A percentile compares a stretch with the other conserved stretches of the same genome.
Conservation (phyloP, 441 rosid species). For the Syzygium syzygioides region DNA sequence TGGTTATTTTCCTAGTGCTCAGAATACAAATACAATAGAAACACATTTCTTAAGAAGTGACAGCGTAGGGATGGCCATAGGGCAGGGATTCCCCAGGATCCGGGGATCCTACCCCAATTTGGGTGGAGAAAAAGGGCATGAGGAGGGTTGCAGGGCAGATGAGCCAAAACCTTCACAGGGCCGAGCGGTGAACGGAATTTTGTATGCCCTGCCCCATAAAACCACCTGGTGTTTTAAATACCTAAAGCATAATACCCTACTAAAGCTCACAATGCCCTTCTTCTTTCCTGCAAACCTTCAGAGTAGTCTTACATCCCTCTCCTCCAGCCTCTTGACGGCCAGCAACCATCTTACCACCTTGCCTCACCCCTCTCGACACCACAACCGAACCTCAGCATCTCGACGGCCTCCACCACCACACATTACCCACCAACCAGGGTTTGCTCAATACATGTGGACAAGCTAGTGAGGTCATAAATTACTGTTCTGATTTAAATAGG, state of each 20-base stretch:
- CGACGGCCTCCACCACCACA: neutral
- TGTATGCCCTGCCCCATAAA: neutral
- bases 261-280: neutral
- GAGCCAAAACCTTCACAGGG: neutral
- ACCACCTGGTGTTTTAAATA: neutral
- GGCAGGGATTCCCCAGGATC: neutral
- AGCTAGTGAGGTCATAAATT: neutral
- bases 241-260: neutral
- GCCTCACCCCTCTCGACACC: neutral
- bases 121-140: neutral
- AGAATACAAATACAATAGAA: neutral
- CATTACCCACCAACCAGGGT: neutral
- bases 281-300: neutral
- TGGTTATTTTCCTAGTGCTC: neutral
- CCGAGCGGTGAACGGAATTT: neutral
- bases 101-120: neutral
- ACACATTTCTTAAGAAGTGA: neutral
- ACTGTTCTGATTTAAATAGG: neutral
- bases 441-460: neutral
- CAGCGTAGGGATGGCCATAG: neutral
- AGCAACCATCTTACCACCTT: neutral
- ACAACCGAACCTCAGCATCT: neutral
- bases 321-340: neutral
- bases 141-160: neutral
- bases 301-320: neutral